phyloP scores from a whole-genome alignment of 2,329 filamentous ascomycete species.

The Fusarium sp. region DNA sequence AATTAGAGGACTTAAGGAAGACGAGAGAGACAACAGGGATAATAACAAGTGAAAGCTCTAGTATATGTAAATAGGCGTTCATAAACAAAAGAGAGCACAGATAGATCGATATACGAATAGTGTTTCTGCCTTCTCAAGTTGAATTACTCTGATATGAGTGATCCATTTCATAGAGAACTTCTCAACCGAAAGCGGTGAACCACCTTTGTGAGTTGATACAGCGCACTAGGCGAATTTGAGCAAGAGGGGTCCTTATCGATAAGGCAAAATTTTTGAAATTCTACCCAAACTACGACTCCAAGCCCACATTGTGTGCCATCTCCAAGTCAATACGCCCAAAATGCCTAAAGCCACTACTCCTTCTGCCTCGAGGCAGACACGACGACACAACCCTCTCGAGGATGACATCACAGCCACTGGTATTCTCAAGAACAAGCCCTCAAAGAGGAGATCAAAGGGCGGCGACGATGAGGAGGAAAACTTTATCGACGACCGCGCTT shows the following conservation, averaged over 20 bases:
- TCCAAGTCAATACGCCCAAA: slow-evolving; percentile 38
- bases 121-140: not conserved
- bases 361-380: slow-evolving; percentile 63
- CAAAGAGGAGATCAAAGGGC: slow-evolving; percentile 73
- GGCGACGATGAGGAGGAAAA: slow-evolving; percentile 68
- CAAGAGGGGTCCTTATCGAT: slow-evolving; percentile 52
- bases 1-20: not conserved
- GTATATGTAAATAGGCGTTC: not conserved
- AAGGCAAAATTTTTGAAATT: slow-evolving; percentile 51
- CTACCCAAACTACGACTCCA: slow-evolving; percentile 32
- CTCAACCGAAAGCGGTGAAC: slow-evolving; percentile 45
- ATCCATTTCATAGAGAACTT: not conserved
- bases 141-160: not conserved
- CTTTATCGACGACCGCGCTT: slow-evolving; percentile 88
- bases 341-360: slow-evolving; percentile 84
- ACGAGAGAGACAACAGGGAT: not conserved
- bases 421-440: slow-evolving; percentile 75
- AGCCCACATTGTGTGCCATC: slow-evolving; percentile 40
- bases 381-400: slow-evolving; percentile 88
- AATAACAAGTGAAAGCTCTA: not conserved
- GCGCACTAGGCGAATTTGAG: slow-evolving; percentile 41
- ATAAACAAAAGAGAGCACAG: not conserved
- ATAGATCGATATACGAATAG: not conserved
- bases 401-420: slow-evolving; percentile 81
- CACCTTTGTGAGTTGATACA: not conserved